Base-by-base conservation (phyloP, 2,329 filamentous ascomycete species). In the Fusarium sp. region DNA sequence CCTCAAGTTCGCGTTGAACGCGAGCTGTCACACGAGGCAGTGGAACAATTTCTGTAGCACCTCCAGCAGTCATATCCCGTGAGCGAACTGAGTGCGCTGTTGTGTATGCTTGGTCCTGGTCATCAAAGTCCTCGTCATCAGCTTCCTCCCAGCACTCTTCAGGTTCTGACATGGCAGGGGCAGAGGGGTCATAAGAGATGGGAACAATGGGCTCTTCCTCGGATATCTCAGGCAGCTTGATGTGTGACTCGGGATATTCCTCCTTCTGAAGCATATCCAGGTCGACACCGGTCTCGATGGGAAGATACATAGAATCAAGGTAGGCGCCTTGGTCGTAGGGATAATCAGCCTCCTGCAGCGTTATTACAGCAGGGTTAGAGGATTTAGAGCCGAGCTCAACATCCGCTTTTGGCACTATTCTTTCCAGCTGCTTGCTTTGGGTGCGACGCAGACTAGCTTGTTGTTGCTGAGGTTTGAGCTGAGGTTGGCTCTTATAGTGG, bases 61-160 rank as follows among this genome's bases (percentile, higher is more conserved):
- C 86, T 32, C 84, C 83, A 9, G 85, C 86, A 15, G 87, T 89
- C 75, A 88, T 83, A 74, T 90, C 88, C 49, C 93, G 93, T 57
- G 95, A 94, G 28, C 90, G 88, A 72, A 91, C 90, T 16, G 94
- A 95, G 75, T 92, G 91, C 43, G 93, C 91, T 5, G 94, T 96
- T 30, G 91, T 91, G 64, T 93, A 94, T 28, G 93, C 95, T 66
- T 92, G 92, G 33, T 84, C 81, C 46, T 84, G 82, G 75, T 90
- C 88, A 49, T 90, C 88, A 71, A 88, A 89, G 44, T 85, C 86
- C 71, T 95, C 94, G 18, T 93, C 93, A 32, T 96, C 92, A 21
- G 93, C 92, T 23, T 95, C 93, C 21, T 94, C 91, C 92, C 91
- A 94, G 76, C 91, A 93, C 79, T 95, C 93, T 75, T 94, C 92